Percentiles rank a stretch among this genome's conserved stretches.
Evolutionary conservation across 2,329 filamentous ascomycete genomes (phyloP).

Genomic region (Microdochium paspali): DNA sequence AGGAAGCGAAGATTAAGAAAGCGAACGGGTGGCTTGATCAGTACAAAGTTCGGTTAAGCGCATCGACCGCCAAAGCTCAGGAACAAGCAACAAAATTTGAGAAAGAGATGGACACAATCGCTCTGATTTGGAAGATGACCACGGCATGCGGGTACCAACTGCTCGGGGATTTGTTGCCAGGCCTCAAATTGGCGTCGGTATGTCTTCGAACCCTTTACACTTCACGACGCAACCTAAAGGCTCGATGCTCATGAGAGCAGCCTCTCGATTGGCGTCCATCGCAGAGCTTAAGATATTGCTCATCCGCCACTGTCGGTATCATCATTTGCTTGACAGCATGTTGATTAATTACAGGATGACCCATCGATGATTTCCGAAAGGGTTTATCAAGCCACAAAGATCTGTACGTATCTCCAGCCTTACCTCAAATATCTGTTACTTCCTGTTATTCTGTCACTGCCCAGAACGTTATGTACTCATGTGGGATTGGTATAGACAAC

Average conservation of each 20-base stretch:
- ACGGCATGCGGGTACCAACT: not conserved
- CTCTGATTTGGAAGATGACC: not conserved
- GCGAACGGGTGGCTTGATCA: not conserved
- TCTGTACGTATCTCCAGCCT: not conserved
- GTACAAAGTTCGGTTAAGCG: not conserved
- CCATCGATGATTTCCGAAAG: not conserved
- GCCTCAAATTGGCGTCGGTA: not conserved
- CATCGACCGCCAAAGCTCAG: not conserved
- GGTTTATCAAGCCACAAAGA: not conserved
- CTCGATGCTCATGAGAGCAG: not conserved
- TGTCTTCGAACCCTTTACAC: not conserved
- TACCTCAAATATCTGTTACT: too few relatives aligned
- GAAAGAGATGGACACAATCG: not conserved
- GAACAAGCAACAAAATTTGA: not conserved
- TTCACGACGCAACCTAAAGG: not conserved
- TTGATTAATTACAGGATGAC: not conserved
- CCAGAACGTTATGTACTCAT: too few relatives aligned
- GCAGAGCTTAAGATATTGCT: too few relatives aligned
- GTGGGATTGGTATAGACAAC: too few relatives aligned
- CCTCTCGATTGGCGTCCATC: not conserved
- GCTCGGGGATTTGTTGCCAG: not conserved
- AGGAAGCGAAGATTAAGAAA: too few relatives aligned
- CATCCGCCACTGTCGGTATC: too few relatives aligned
- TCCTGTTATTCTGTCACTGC: too few relatives aligned
- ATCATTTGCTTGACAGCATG: not conserved